Conservation (phyloP, 352 stramenopile genomes). For the Phytophthora palmivora region DNA sequence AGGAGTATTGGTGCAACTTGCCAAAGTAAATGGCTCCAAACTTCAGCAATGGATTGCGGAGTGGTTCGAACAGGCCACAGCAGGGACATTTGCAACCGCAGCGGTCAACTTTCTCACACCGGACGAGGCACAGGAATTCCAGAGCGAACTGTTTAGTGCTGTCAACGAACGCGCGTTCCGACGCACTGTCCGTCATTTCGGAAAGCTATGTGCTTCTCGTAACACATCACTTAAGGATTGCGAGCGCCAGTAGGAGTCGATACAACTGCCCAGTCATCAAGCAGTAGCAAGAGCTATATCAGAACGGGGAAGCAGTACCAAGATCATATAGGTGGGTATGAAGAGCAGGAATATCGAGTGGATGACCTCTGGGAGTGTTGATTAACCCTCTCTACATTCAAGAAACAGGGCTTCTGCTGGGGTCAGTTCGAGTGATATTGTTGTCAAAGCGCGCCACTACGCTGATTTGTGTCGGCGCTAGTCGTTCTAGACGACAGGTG, state of each 20-base stretch:
- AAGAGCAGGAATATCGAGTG: constrained; percentile 10
- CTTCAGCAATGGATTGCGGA: constrained; percentile 69
- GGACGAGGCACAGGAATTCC: constrained; percentile 69
- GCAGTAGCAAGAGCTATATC: neutral
- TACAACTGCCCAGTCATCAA: neutral
- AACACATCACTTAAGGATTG: constrained; percentile 58
- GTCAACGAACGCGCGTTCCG: constrained; percentile 76
- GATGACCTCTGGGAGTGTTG: constrained; percentile 18
- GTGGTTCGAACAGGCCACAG: constrained; percentile 68
- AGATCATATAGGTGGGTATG: constrained; percentile 10
- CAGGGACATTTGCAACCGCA: constrained; percentile 41
- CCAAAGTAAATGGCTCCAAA: constrained; percentile 63
- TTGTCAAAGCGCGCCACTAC: constrained; percentile 27
- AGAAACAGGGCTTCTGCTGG: constrained; percentile 32
- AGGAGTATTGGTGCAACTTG: constrained; percentile 74
- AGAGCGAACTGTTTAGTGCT: constrained; percentile 70
- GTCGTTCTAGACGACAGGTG: constrained; percentile 29
- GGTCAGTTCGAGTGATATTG: constrained; percentile 15
- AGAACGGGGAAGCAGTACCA: constrained; percentile 1
- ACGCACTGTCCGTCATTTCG: constrained; percentile 79
- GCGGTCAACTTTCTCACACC: constrained; percentile 62
- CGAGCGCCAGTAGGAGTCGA: constrained; percentile 31
- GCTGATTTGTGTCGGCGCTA: constrained; percentile 26
- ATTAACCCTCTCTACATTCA: constrained; percentile 38
- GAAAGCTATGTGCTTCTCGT: constrained; percentile 79